Evolutionary conservation across 2,329 filamentous ascomycete species (phyloP), one percentile per base, ranked within the genome.

Genomic region (Botrytis elliptica): DNA sequence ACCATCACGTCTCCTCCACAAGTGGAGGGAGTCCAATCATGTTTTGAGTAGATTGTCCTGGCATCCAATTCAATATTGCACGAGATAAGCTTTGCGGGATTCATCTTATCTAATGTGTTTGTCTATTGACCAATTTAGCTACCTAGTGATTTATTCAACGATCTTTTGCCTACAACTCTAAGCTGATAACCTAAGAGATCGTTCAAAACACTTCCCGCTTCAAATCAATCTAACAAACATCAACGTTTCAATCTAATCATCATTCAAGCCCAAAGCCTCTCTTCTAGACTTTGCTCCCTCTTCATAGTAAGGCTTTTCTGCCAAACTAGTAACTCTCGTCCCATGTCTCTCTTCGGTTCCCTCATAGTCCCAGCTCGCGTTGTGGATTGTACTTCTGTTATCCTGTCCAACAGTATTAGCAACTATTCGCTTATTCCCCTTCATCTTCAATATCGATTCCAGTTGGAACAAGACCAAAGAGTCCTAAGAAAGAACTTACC

Each of bases 361-460:
- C 49, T 88, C 90, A 78, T 93, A 93, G 77, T 93, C 91, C 90
- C 90, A 93, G 77, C 88, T 90, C 0, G 91, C 91, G 75, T 92
- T 93, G 77, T 93, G 91, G 55, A 93, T 93, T 0, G 91, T 92
- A 74, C 92, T 91, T 57, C 89, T 85, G 77, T 93, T 93, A 78
- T 93, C 91, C 71, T 72, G 38, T 66, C 44, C 12, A 25, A 12
- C 6, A 8, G 25, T 10, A 12, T 65, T 42, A 72, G 46, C 36
- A 67, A 16, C 29, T 44, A 8, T 36, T 66, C 49, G 25, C n/a
- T 67, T 42, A 49, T 36, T 3, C 38, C 40, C 49, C 36, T 67
- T 22, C 60, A 64, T 42, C 9, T 46, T 4, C 12, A 57, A n/a
- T 20, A 38, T 25, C 49, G 6, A 42, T 52, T 25, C 7, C 33